Evolutionary conservation across 345 rosid genomes (phyloP), one percentile per base, ranked within the genome.

Genomic region (Brassica incana): DNA sequence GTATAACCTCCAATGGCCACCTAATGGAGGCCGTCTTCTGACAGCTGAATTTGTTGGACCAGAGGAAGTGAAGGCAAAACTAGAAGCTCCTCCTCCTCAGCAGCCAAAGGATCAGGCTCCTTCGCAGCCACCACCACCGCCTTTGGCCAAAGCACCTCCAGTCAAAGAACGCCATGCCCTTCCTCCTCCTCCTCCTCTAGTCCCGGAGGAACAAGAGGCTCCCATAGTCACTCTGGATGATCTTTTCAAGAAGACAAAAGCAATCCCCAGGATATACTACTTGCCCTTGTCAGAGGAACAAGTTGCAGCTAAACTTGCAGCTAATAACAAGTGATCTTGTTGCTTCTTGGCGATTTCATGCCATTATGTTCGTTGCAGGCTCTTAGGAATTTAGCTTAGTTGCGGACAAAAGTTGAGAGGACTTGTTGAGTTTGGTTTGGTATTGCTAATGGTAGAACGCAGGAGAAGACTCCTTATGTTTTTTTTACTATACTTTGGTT

Each of bases 221-320:
- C 95, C 98, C 14, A 81, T 96, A 43, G 89, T 96, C 35, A 93
- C 99, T 25, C 86, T 93, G 11, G 98, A 96, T 79, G 98, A 93
- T 81, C 95, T 96, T 71, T 96, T 96, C 73, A 85, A 88, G 83
- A 96, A 96, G 86, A 96, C 98, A 64, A 92, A 88, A 73, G 92
- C 98, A 74, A 85, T 91, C 60, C 99, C 99, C n/a, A 87, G 97
- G 78, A 93, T 96, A 79, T 96, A 96, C 80, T 96, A 92, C 84
- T 79, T 96, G 76, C 99, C 98, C 33, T 79, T 96, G 79, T 88
- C 98, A 8, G 99, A 96, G 56, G 93, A 90, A 16, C 91, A 90
- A 83, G 98, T 90, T 76, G 91, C 93, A 25, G 90, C 87, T n/a
- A 93, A 96, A 80, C 89, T 78, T 74, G 88, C 86, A 12, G 83